These are phyloP conservation scores for Leccinum uliginosum DNA, from an alignment of 768 basidiomycete species.

Conservation along the genomic window DNA sequence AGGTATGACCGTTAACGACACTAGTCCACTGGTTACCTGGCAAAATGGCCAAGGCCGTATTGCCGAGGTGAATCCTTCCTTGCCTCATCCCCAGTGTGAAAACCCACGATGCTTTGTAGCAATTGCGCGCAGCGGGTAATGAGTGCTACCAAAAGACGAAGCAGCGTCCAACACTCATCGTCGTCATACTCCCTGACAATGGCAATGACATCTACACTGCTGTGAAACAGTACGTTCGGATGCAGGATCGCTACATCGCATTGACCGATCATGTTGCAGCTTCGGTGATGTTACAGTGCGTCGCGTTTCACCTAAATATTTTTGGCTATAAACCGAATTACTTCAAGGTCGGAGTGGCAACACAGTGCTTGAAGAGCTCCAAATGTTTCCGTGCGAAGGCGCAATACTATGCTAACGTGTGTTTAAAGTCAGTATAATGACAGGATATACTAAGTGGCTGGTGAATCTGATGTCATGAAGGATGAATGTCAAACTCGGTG, in stretches of 20 bases:
- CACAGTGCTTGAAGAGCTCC: conserved; percentile 67
- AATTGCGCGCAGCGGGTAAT: conserved; percentile 49
- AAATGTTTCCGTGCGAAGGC: conserved; percentile 66
- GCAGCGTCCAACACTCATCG: conserved; percentile 51
- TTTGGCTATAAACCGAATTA: background rate
- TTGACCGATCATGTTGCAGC: conserved; percentile 33
- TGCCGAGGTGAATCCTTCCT: conserved; percentile 33
- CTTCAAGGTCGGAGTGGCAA: conserved; percentile 63
- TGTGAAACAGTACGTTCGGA: conserved; percentile 65
- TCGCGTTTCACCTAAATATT: background rate
- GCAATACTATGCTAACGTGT: conserved; percentile 81
- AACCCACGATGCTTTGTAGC: conserved; percentile 24
- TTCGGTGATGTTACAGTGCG: conserved; percentile 66
- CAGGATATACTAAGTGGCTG: background rate
- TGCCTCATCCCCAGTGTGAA: background rate
- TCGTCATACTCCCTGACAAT: conserved; percentile 68
- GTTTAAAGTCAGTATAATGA: conserved; percentile 55
- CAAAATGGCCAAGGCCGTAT: conserved; percentile 57
- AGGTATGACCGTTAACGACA: conserved; percentile 58
- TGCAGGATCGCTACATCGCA: background rate
- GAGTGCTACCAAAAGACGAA: conserved; percentile 39
- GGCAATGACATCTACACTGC: conserved; percentile 74
- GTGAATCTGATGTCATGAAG: conserved; percentile 32
- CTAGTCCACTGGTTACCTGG: conserved; percentile 45
- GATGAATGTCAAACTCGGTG: conserved; percentile 81